Evolutionary conservation across 345 rosid genomes (phyloP).

Genomic region (Dimocarpus longan): DNA sequence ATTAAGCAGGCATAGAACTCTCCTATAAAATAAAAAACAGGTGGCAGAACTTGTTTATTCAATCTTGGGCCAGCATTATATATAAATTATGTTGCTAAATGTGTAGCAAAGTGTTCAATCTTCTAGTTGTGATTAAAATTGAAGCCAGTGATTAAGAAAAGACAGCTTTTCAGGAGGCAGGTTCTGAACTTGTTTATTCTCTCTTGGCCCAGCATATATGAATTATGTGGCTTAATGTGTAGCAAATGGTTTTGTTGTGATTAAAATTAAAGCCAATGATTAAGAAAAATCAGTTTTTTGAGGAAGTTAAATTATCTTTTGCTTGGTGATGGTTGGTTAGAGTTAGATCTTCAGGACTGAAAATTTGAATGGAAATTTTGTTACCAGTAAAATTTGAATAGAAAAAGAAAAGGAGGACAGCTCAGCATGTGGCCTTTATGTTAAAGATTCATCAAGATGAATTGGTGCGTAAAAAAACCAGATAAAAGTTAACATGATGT

Average conservation of each 20-base stretch:
- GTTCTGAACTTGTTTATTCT: background rate
- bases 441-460: background rate
- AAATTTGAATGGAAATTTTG: too few relatives aligned
- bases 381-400: background rate
- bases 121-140: too few relatives aligned
- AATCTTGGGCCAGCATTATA: too few relatives aligned
- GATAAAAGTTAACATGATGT: background rate
- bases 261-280: too few relatives aligned
- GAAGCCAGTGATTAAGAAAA: too few relatives aligned
- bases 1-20: background rate
- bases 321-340: too few relatives aligned
- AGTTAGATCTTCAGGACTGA: too few relatives aligned
- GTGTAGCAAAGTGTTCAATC: too few relatives aligned
- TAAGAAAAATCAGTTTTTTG: too few relatives aligned
- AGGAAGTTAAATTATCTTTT: background rate
- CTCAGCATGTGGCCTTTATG: background rate
- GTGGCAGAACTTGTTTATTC: too few relatives aligned
- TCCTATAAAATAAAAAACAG: background rate
- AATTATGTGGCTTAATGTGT: background rate
- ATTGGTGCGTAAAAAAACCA: background rate
- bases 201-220: background rate
- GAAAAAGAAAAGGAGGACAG: too few relatives aligned
- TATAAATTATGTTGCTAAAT: too few relatives aligned
- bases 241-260: background rate
- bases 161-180: background rate